Percentiles rank a stretch among this genome's conserved stretches.
Conservation (phyloP, 257 asterid genomes). For the Gentiana macrophylla region DNA sequence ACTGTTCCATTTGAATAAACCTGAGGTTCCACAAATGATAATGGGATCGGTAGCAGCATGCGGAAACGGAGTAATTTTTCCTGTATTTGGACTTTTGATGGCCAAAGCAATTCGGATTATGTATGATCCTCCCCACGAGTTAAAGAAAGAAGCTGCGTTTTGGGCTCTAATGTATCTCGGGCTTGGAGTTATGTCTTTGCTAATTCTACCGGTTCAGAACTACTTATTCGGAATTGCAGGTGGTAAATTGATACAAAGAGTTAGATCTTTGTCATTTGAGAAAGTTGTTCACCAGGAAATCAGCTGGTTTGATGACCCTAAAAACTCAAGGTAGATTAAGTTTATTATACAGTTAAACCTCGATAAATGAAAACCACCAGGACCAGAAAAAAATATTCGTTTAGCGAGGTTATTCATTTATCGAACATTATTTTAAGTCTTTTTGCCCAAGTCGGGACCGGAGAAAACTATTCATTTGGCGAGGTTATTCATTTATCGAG, state of each 20-base stretch:
- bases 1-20: constrained; percentile 47
- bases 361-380: too few relatives aligned
- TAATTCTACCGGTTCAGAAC: constrained; percentile 44
- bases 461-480: too few relatives aligned
- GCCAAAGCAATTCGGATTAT: constrained; percentile 49
- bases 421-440: too few relatives aligned
- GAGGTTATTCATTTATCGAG: too few relatives aligned
- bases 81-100: constrained; percentile 54
- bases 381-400: too few relatives aligned
- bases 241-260: constrained; percentile 49
- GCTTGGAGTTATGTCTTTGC: constrained; percentile 26
- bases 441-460: too few relatives aligned
- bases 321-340: constrained; percentile 53
- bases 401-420: too few relatives aligned
- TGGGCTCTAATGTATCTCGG: constrained; percentile 50
- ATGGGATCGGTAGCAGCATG: constrained; percentile 51
- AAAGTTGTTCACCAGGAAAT: constrained; percentile 72
- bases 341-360: too few relatives aligned
- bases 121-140: constrained; percentile 42
- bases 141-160: constrained; percentile 35
- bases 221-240: constrained; percentile 69
- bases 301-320: constrained; percentile 80
- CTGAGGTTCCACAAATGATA: constrained; percentile 41
- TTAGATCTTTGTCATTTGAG: constrained; percentile 50
- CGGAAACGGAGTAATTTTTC: constrained; percentile 41